phyloP scores from a whole-genome alignment of 345 rosid genomes.

The Rhodamnia argentea region DNA sequence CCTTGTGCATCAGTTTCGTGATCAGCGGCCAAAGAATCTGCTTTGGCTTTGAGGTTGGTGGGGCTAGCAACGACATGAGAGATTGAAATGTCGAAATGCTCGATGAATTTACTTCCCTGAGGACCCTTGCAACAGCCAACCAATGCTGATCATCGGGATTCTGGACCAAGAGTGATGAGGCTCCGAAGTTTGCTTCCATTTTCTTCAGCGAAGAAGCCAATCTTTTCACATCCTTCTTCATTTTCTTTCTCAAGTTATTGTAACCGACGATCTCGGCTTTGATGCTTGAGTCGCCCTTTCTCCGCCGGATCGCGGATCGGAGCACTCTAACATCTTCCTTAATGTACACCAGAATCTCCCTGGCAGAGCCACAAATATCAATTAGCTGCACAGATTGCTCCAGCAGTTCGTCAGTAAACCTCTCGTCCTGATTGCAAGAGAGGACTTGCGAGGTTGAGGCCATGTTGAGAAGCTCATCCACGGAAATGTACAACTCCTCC shows the following conservation, averaged over 20 bases:
- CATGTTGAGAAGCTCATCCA: slow-evolving; percentile 46
- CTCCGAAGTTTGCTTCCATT: slow-evolving; percentile 17
- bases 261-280: slow-evolving; percentile 13
- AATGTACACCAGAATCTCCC: slow-evolving; percentile 34
- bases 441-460: slow-evolving; percentile 39
- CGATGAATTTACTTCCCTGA: slow-evolving; percentile 24
- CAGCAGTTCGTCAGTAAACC: slow-evolving; percentile 36
- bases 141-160: slow-evolving; percentile 17
- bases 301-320: slow-evolving; percentile 42
- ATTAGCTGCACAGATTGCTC: slow-evolving; percentile 49
- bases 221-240: slow-evolving; percentile 40
- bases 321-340: slow-evolving; percentile 41
- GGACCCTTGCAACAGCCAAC: slow-evolving; percentile 20
- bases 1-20: slow-evolving; percentile 30
- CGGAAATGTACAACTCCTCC: slow-evolving; percentile 30
- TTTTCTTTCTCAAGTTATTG: slow-evolving; percentile 31
- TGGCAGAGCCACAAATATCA: slow-evolving; percentile 43
- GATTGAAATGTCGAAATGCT: slow-evolving; percentile 30
- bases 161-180: too few species aligned
- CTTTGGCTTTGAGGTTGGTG: slow-evolving; percentile 13
- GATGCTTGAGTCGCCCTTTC: slow-evolving; percentile 35
- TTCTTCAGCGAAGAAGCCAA: slow-evolving; percentile 32
- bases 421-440: slow-evolving; percentile 9
- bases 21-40: slow-evolving; percentile 38
- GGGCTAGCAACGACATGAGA: slow-evolving; percentile 19